Percentiles rank a stretch among this genome's conserved stretches.
These are phyloP conservation scores for Beauveria sp. DNA, from an alignment of 2,329 filamentous ascomycete genomes.

Conservation along the genomic window DNA sequence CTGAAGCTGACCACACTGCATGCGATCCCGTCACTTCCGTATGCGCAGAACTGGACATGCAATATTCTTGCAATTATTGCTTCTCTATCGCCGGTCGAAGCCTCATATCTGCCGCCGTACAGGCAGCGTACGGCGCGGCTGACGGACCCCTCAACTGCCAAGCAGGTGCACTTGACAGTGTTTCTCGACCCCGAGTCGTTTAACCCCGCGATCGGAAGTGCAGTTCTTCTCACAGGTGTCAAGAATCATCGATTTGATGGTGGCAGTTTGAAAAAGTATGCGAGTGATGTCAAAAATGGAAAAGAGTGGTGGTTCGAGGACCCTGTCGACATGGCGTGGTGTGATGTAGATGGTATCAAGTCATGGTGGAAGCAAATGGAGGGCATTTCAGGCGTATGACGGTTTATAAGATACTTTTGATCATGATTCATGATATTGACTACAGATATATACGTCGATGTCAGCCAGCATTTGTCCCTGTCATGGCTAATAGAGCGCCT, in stretches of 20 bases:
- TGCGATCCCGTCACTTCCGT: conserved; percentile 44
- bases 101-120: conserved; percentile 40
- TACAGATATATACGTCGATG: too few species aligned
- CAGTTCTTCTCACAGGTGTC: conserved; percentile 44
- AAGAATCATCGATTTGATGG: conserved; percentile 51
- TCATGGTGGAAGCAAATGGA: conserved; percentile 35
- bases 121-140: conserved; percentile 46
- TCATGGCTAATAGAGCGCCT: background rate
- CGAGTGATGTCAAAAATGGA: conserved; percentile 27
- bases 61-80: conserved; percentile 46
- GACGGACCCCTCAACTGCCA: conserved; percentile 42
- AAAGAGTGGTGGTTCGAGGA: conserved; percentile 45
- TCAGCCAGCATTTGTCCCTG: background rate
- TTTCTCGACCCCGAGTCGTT: conserved; percentile 47
- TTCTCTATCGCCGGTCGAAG: conserved; percentile 39
- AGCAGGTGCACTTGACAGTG: conserved; percentile 45
- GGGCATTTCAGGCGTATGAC: background rate
- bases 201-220: conserved; percentile 37
- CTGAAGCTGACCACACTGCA: conserved; percentile 45
- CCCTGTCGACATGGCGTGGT: conserved; percentile 40
- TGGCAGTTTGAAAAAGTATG: conserved; percentile 37
- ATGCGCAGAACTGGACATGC: conserved; percentile 50
- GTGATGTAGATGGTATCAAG: conserved; percentile 37
- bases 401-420: background rate
- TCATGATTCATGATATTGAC: background rate